Evolutionary conservation across 2,329 filamentous ascomycete species (phyloP), one percentile per base, ranked within the genome.

Genomic region (Paramyrothecium sp.): DNA sequence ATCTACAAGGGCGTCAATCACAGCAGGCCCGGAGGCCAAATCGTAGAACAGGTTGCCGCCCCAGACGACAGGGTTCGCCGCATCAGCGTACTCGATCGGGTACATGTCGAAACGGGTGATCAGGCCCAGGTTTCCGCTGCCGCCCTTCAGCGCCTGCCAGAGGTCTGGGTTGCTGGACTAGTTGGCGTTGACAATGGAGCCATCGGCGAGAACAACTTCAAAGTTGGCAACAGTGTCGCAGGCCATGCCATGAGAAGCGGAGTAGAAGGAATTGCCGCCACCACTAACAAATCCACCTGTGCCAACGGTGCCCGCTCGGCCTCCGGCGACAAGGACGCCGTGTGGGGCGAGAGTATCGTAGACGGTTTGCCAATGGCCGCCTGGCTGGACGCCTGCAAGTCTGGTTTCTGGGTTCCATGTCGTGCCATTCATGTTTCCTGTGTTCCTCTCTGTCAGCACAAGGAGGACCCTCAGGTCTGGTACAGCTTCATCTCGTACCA

Each of bases 121-220:
- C 10, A 76, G 64, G 10, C 76, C 78, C 17, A 79, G 75, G 60
- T 81, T 82, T 56, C 72, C 75, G 13, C 72, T 71, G n/a, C 78
- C 78, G 5, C 79, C 80, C 51, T 79, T 77, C 20, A 81, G 67
- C 1, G 77, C 79, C 60, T 71, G 73, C 66, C 71, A 82, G 2
- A 83, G 71, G 55, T 81, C 78, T 0, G 68, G 23, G 56, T 81
- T 72, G 8, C 22, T 30, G 19, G 49, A 51, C 17, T 71, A 64
- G 33, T 74, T 80, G 19, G 75, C 79, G 3, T 77, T 72, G 30
- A 80, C 66, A 34, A 82, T 72, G 2, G 63, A 56, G 8, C 80
- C 78, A 54, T 72, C 67, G 0, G 73, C 74, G 1, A 80, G 70
- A 1, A 83, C 78, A 10, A 83, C 67, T 49, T 81, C 70, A 53